These are phyloP conservation scores for Licmophora abbreviata DNA, from an alignment of 108 stramenopile genomes.

Conservation along the genomic window DNA sequence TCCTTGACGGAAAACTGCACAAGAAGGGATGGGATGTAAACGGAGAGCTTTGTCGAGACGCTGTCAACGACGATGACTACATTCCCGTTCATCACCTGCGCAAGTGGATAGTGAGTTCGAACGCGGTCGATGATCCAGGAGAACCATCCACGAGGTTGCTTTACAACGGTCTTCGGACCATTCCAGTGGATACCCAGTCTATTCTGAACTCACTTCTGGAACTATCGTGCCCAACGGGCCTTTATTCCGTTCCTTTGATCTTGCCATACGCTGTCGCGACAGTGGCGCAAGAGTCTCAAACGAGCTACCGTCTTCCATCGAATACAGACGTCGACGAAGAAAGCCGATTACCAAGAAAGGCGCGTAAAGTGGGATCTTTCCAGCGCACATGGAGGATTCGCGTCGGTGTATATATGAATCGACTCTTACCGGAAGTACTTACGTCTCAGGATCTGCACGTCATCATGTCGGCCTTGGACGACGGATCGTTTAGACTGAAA, in stretches of 20 bases:
- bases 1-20: background rate
- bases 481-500: slow-evolving; percentile 10
- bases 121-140: slow-evolving; percentile 1
- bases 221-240: slow-evolving; percentile 5
- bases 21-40: background rate
- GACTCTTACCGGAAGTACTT: slow-evolving; percentile 30
- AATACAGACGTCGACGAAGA: too few species aligned
- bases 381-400: slow-evolving; percentile 10
- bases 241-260: slow-evolving; percentile 25
- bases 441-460: slow-evolving; percentile 11
- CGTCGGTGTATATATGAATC: slow-evolving; percentile 31
- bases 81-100: slow-evolving; percentile 6
- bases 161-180: slow-evolving; percentile 15
- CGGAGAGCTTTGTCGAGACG: background rate
- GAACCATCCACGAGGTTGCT: too few species aligned
- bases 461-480: slow-evolving; percentile 39
- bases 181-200: slow-evolving; percentile 14
- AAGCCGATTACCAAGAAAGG: background rate
- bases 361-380: background rate
- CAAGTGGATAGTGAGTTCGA: slow-evolving; percentile 1
- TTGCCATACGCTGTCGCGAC: slow-evolving; percentile 15
- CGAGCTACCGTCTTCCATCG: background rate
- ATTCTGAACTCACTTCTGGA: slow-evolving; percentile 22
- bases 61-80: slow-evolving; percentile 6
- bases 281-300: background rate